Evolutionary conservation across 2,329 filamentous ascomycete species (phyloP).

Genomic region (Calonectria multiphialidica): DNA sequence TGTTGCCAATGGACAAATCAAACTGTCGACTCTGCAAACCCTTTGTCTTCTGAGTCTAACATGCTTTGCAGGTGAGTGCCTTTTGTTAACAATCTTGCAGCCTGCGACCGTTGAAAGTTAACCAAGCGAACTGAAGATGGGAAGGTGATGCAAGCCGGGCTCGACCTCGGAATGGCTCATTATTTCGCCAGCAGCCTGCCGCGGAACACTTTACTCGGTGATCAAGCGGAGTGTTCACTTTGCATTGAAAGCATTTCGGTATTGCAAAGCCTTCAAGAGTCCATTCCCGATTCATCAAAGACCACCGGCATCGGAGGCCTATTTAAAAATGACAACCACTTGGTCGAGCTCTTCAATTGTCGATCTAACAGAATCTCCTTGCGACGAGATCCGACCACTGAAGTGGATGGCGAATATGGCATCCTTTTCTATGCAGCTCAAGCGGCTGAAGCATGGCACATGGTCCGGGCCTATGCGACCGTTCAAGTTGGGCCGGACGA

Average conservation of each 20-base stretch:
- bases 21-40: conserved; percentile 53
- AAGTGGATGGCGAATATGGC: conserved; percentile 54
- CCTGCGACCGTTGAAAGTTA: neutral
- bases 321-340: neutral
- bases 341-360: neutral
- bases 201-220: conserved; percentile 25
- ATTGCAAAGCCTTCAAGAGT: conserved; percentile 56
- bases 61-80: conserved; percentile 49
- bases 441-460: conserved; percentile 56
- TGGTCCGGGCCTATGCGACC: conserved; percentile 60
- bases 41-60: conserved; percentile 52
- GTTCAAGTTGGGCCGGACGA: conserved; percentile 57
- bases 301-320: neutral
- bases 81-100: no score
- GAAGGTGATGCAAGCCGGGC: conserved; percentile 34
- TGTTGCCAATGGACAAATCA: conserved; percentile 49
- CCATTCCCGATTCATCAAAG: conserved; percentile 20
- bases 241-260: conserved; percentile 58
- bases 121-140: conserved; percentile 28
- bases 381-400: neutral
- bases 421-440: conserved; percentile 57
- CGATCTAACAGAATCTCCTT: neutral
- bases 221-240: conserved; percentile 33
- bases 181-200: conserved; percentile 35
- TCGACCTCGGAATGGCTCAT: conserved; percentile 36